These are phyloP conservation scores for Scedosporium dehoogii DNA, from an alignment of 2,329 filamentous ascomycete genomes.

Conservation along the genomic window DNA sequence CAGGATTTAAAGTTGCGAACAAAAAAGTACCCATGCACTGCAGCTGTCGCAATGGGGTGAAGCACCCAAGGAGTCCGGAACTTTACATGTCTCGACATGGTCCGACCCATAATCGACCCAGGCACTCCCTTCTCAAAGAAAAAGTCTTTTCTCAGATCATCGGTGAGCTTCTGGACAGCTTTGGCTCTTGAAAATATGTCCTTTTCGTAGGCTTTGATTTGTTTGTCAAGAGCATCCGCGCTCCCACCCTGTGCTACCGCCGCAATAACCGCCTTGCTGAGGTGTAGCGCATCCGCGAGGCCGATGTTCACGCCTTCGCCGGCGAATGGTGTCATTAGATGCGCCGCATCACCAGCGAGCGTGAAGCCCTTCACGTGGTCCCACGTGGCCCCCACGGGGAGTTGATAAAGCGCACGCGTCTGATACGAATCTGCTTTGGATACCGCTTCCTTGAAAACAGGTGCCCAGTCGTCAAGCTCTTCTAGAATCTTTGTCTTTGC, in stretches of 20 bases:
- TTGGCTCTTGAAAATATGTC: conserved; percentile 22
- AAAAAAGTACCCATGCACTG: conserved; percentile 16
- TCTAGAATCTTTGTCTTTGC: conserved; percentile 27
- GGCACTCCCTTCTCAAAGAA: conserved; percentile 37
- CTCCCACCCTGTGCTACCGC: conserved; percentile 13
- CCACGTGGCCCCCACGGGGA: conserved; percentile 42
- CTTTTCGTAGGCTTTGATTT: conserved; percentile 24
- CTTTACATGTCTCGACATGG: conserved; percentile 21
- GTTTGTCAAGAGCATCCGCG: conserved; percentile 20
- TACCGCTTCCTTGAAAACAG: conserved; percentile 30
- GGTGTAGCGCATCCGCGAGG: conserved; percentile 41
- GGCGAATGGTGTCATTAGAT: conserved; percentile 47
- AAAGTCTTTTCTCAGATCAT: conserved; percentile 35
- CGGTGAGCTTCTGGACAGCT: conserved; percentile 19
- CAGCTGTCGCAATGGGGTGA: conserved; percentile 20
- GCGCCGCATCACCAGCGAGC: conserved; percentile 49
- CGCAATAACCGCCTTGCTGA: conserved; percentile 32
- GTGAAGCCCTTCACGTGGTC: conserved; percentile 36
- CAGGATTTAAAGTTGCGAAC: background rate
- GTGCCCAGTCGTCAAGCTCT: conserved; percentile 29
- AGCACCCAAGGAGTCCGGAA: conserved; percentile 19
- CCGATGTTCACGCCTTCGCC: conserved; percentile 51
- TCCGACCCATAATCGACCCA: conserved; percentile 27
- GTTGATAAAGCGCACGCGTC: conserved; percentile 37
- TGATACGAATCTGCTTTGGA: conserved; percentile 19